Evolutionary conservation across 2,329 filamentous ascomycete genomes (phyloP).

Genomic region (Clarireedia hainanense): DNA sequence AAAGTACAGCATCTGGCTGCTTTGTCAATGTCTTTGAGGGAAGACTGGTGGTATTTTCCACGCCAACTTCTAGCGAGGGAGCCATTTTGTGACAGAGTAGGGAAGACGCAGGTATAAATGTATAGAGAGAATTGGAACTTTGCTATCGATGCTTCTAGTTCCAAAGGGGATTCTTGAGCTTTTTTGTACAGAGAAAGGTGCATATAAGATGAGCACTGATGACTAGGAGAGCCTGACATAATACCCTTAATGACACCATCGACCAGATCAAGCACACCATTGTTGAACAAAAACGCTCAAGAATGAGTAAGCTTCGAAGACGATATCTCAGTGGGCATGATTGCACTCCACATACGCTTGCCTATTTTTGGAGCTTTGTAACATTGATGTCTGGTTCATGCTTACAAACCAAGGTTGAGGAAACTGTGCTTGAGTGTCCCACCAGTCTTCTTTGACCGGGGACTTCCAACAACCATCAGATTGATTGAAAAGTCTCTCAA

Average conservation of each 20-base stretch:
- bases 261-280: conserved; percentile 7
- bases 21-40: conserved; percentile 3
- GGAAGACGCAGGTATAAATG: not conserved
- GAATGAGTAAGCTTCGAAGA: conserved; percentile 1
- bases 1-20: conserved; percentile 2
- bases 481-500: not conserved
- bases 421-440: not conserved
- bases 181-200: no score
- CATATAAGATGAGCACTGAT: conserved; percentile 1
- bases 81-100: conserved; percentile 11
- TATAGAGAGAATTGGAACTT: not conserved
- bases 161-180: no score
- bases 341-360: not conserved
- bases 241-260: conserved; percentile 7
- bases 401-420: not conserved
- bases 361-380: not conserved
- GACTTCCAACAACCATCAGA: not conserved
- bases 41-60: conserved; percentile 5
- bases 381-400: not conserved
- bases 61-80: conserved; percentile 13
- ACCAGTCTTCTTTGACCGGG: not conserved
- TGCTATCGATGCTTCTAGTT: not conserved
- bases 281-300: not conserved
- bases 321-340: not conserved
- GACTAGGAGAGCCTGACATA: not conserved